Evolutionary conservation across 805 yeast species (phyloP), one percentile per base, ranked within the genome.

Genomic region (Kregervanrija pseudodelftensis): DNA sequence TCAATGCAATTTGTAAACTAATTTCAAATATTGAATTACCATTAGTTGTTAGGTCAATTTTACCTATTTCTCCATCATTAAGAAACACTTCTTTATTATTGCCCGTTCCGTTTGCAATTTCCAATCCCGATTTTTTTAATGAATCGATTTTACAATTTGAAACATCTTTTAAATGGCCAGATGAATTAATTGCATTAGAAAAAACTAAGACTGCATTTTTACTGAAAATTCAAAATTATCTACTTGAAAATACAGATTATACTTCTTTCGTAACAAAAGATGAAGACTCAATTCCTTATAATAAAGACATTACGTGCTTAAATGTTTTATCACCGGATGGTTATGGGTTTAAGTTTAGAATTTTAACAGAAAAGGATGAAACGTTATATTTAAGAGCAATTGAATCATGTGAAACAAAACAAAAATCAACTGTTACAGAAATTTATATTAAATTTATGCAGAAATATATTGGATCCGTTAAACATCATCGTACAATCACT

Each of bases 151-250:
- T 93, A 33, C 95, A 90, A 63, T 87, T 93, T 62, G 99, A 93
- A 66, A 70, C 85, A 3, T 86, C 96, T 2, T 33, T 37, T n/a
- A 80, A 80, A 61, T 93, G 99, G 99, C 99, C 99, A 2, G 95
- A 86, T 63, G 96, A 93, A 60, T 61, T 88, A 5, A 66, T 72
- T 35, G 89, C 96, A 2, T 66, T 89, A 44, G 98, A 93, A 61
- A 82, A 84, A 56, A 84, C 95, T 12, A 93, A 93, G 59, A 78
- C 95, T 31, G 98, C 98, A 8, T 87, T 93, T 53, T 67, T 91
- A 54, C 61, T 93, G 43, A 84, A 84, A 54, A 76, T 90, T 16
- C 52, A 63, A 48, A 76, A 73, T 34, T 50, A 61, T 7, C 50
- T 73, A 40, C 74, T 78, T 42, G 67, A 69, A 46, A 17, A 48